These are phyloP conservation scores for Podospora pseudoanserina DNA, from an alignment of 495 filamentous ascomycete genomes.

Conservation along the genomic window DNA sequence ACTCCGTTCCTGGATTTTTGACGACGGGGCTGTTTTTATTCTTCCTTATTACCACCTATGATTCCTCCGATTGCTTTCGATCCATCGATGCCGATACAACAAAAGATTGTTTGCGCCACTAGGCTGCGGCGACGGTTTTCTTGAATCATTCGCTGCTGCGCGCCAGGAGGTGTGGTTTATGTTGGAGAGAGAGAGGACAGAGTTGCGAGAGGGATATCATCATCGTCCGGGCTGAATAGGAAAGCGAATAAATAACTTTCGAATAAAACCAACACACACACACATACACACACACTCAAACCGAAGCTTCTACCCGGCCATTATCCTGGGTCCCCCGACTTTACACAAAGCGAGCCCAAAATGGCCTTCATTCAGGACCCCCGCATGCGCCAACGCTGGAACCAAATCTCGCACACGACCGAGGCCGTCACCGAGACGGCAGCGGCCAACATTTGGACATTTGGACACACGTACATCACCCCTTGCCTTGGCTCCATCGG, in stretches of 20 bases:
- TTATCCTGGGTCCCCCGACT: too few species aligned
- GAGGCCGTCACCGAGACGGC: conserved; percentile 90
- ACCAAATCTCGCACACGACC: conserved; percentile 86
- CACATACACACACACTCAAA: too few species aligned
- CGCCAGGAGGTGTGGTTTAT: neutral
- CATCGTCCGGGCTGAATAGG: too few species aligned
- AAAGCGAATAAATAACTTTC: too few species aligned
- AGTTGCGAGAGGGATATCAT: too few species aligned
- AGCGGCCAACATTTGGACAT: conserved; percentile 81
- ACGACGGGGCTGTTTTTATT: neutral
- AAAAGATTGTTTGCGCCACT: neutral
- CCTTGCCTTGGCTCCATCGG: conserved; percentile 71
- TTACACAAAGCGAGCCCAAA: neutral
- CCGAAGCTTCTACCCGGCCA: too few species aligned
- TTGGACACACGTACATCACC: conserved; percentile 77
- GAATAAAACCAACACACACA: too few species aligned
- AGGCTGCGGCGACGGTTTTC: neutral
- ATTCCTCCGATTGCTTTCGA: neutral
- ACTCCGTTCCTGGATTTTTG: neutral
- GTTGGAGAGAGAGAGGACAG: neutral
- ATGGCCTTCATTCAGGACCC: conserved; percentile 75
- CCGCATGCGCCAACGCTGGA: conserved; percentile 88
- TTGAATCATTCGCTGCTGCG: neutral
- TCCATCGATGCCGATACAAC: conserved; percentile 1
- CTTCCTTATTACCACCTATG: neutral